Evolutionary conservation across 139 green algal genomes (phyloP), one percentile per base, ranked within the genome.

Genomic region (Yamagishiella unicocca): DNA sequence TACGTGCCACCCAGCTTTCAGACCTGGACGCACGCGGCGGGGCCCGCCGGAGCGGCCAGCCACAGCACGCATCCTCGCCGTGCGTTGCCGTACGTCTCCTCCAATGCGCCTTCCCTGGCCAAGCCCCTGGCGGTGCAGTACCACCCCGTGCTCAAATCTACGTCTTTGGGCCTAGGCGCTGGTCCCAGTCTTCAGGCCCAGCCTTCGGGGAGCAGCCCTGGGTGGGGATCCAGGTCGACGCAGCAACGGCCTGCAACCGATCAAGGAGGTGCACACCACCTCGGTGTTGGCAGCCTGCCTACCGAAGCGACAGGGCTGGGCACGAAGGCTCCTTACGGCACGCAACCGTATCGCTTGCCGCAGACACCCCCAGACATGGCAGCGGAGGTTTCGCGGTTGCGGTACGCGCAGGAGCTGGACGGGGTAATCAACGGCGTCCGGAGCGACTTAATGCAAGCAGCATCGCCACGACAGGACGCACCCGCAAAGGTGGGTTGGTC

Each of bases 91-190:
- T 86, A 86, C 33, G 80, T 86, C 17, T 86, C 80, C 62, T 22
- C 64, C 2, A 77, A 74, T 14, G 50, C 43, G 17, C 66, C 82
- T 2, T 72, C 82, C 7, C 35, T 87, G 1, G 82, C 82, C 46
- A 70, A 71, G 50, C 82, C 82, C 1, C 67, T 87, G 35, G 71
- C 68, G 2, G 82, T 80, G 50, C 82, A 80, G 50, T 87, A 87
- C 68, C 82, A 87, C 53, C 82, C 82, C 4, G 82, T 87, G 67
- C 82, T 87, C 21, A 77, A 53, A 25, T 86, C 80, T 3, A 10
- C 58, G 24, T 78, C 80, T 7, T 0, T 43, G 21, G 24, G 37
- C 25, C 12, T 37, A 1, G 75, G 75, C 46, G 12, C 46, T n/a
- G n/a, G 66, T 2, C 2, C 19, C n/a, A n/a, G n/a, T 10, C 33